Base-by-base conservation (phyloP, 352 stramenopile species). In the Globisporangium nodosum region DNA sequence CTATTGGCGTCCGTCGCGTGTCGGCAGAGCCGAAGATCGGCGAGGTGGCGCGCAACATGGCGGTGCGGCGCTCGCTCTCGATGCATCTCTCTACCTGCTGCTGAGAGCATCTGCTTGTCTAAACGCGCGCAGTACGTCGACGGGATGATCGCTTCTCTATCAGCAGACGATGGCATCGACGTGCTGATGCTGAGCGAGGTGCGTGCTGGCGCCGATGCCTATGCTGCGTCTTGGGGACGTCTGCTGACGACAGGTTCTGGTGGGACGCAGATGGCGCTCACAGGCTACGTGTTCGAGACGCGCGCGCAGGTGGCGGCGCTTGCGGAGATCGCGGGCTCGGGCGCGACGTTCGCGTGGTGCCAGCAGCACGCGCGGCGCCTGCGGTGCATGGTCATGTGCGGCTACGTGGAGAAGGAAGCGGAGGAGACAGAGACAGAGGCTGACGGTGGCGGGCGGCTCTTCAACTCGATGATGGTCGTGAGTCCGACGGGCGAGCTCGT, bases 391-490 rank as follows among this genome's bases (percentile, higher is more conserved):
- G 75, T 88, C 48, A 78, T 81, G 13, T 90, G 81, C 52, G 81
- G 80, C 42, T 92, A 91, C 61, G 74, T 88, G 21, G 79, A 91
- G 63, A 63, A 69, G 37, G 37, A 43, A 56, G 64, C 66, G 15
- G 11, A 46, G 2, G 35, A 21, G 46, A 60, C 52, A 27, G 61
- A 64, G 21, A 49, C 33, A 13, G 33, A 27, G 24, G 24, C 24
- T 27, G 24, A 27, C 33, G 33, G 65, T 3, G 30, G 39, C 20
- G 31, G 9, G 3, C 8, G 56, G 5, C 58, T 94, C 13, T 94
- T 82, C 68, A 94, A 94, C 63, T 68, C 82, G n/a, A 87, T 92
- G 78, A 68, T 92, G 68, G 81, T 92, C 20, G 64, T 94, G 27
- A 84, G 76, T 61, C 82, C 81, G 5, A 68, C 78, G 6, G 85